Percentiles rank a stretch among this genome's conserved stretches.
Conservation (phyloP, 2,329 filamentous ascomycete species). For the Claviceps fusiformis region DNA sequence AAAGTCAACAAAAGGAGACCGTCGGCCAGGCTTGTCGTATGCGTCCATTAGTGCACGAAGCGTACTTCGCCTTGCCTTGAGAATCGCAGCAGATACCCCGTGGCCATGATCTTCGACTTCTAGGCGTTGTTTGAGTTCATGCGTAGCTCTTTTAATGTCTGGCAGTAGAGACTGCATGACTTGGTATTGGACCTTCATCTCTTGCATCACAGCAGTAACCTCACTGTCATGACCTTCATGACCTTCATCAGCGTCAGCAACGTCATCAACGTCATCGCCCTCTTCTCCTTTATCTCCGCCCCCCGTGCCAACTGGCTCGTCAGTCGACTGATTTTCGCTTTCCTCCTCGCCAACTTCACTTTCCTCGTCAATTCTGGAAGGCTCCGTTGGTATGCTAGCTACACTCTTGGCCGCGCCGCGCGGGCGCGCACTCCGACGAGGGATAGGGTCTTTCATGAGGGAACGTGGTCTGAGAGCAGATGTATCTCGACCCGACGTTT, state of each 20-base stretch:
- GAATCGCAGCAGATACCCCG: not conserved
- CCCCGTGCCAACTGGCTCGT: not conserved
- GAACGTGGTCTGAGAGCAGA: not conserved
- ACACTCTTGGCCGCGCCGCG: not conserved
- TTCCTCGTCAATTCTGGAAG: not conserved
- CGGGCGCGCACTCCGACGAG: conserved; percentile 3
- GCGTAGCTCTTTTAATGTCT: conserved; percentile 1
- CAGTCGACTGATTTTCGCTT: not conserved
- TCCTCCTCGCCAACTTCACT: conserved; percentile 2
- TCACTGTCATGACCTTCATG: no score
- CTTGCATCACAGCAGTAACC: not conserved
- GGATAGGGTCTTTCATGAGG: not conserved
- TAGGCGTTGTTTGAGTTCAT: conserved; percentile 4
- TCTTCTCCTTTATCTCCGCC: not conserved
- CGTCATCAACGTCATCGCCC: no score
- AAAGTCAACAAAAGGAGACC: conserved; percentile 17
- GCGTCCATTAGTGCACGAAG: not conserved
- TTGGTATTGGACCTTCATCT: not conserved
- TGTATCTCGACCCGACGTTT: not conserved
- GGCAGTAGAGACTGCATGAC: conserved; percentile 1
- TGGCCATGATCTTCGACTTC: not conserved
- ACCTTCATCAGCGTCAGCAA: no score
- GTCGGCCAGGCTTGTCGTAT: not conserved
- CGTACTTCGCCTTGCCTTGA: not conserved
- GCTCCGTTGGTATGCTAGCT: not conserved